phyloP scores from a whole-genome alignment of 805 yeast genomes.

The Ogataea nonfermentans region DNA sequence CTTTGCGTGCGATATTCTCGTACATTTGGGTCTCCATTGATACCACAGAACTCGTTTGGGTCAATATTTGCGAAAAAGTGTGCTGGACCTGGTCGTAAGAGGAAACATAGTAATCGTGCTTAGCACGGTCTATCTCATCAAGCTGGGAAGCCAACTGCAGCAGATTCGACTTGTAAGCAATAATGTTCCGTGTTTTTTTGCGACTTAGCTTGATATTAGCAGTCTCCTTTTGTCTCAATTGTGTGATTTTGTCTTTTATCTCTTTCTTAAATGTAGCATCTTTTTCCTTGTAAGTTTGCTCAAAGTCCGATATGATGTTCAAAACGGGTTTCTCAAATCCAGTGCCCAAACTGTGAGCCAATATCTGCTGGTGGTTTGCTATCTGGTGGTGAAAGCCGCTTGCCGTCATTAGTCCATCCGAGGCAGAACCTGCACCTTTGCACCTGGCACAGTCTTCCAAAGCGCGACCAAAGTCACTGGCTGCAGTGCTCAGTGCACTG shows the following conservation, averaged over 20 bases:
- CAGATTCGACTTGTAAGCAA: conserved; percentile 65
- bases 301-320: conserved; percentile 44
- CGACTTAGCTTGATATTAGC: conserved; percentile 59
- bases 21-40: conserved; percentile 79
- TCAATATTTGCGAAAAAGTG: conserved; percentile 53
- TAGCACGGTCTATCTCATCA: conserved; percentile 74
- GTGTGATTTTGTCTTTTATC: conserved; percentile 50
- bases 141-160: conserved; percentile 67
- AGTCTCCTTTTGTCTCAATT: conserved; percentile 57
- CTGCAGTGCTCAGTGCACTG: conserved; percentile 49
- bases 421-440: conserved; percentile 57
- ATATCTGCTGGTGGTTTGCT: conserved; percentile 73
- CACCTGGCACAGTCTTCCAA: conserved; percentile 62
- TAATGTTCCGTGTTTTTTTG: conserved; percentile 59
- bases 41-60: conserved; percentile 59
- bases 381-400: conserved; percentile 76
- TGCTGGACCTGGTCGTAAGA: conserved; percentile 61
- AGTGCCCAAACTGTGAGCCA: conserved; percentile 55
- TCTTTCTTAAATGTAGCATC: conserved; percentile 54
- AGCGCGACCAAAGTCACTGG: conserved; percentile 69
- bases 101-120: conserved; percentile 70
- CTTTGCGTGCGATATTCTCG: conserved; percentile 79
- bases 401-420: conserved; percentile 66
- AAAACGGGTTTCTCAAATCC: conserved; percentile 55
- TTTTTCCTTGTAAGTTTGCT: conserved; percentile 41